Evolutionary conservation across 768 basidiomycete genomes (phyloP).

Genomic region (Sutorius australiensis): DNA sequence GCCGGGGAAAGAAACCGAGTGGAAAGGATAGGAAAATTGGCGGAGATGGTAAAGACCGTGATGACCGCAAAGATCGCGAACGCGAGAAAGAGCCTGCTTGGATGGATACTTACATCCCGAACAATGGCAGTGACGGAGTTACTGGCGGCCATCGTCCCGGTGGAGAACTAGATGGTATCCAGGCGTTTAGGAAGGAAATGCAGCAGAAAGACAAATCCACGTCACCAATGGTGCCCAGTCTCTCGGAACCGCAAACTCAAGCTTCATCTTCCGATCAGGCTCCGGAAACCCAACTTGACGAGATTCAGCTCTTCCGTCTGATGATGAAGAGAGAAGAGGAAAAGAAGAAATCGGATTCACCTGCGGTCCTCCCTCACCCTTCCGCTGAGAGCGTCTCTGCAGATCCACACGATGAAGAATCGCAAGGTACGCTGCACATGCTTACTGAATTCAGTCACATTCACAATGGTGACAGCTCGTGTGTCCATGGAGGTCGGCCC

Average conservation of each 20-base stretch:
- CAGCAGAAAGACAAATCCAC: constrained; percentile 67
- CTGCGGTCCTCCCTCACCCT: background rate
- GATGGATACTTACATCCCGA: constrained; percentile 87
- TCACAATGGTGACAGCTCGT: constrained; percentile 15
- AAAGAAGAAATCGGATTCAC: constrained; percentile 36
- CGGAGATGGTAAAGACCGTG: constrained; percentile 48
- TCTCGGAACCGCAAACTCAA: constrained; percentile 18
- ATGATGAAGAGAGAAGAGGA: constrained; percentile 78
- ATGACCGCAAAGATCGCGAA: constrained; percentile 47
- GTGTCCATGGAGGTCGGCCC: constrained; percentile 5
- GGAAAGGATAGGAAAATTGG: constrained; percentile 57
- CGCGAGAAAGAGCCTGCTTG: constrained; percentile 87
- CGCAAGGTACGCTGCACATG: constrained; percentile 18
- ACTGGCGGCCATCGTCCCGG: constrained; percentile 56
- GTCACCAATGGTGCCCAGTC: constrained; percentile 12
- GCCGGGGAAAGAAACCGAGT: constrained; percentile 52
- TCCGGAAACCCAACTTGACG: constrained; percentile 54
- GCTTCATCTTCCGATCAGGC: constrained; percentile 16
- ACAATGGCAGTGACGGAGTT: constrained; percentile 52
- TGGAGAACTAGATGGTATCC: constrained; percentile 78
- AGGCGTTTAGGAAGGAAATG: constrained; percentile 83
- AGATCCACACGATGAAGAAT: constrained; percentile 6
- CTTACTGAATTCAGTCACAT: background rate
- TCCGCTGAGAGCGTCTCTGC: constrained; percentile 12
- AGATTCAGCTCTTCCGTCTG: constrained; percentile 79